Base-by-base conservation (phyloP, 257 asterid species). In the Apocynum venetum region DNA sequence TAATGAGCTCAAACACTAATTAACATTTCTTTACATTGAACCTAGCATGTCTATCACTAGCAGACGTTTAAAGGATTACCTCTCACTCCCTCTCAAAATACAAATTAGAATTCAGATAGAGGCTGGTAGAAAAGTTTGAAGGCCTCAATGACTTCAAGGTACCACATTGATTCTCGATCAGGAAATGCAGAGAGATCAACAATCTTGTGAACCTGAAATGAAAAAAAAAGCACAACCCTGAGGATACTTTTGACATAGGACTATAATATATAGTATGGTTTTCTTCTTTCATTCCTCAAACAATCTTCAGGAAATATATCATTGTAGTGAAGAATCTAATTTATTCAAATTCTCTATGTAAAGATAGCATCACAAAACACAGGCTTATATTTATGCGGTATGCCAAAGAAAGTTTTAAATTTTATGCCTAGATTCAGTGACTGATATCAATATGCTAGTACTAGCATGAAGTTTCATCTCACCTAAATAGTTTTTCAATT, bases 81-180 rank as follows among this genome's bases (percentile, higher is more conserved):
- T 38, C 56, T 19, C 67, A 53, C 51, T 72, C 76, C 19, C 17
- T 76, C 74, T 68, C 47, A 71, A 67, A 49, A 49, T 49, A 40
- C 68, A 69, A 68, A 2, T 84, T 86, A 88, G 49, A 81, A 87
- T 83, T 83, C 88, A 43, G 87, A 82, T 11, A 76, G 47, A 68
- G 93, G 91, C 77, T 84, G 85, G 79, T 95, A 95, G 84, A 91
- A 95, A 53, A 92, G 89, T 73, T 89, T 89, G 86, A 87, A 92
- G 72, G 87, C 96, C 88, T 95, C 98, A 68, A 91, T 73, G 68
- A 92, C 98, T 88, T 92, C 98, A 51, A 95, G 94, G 76, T 95
- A 90, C 98, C 98, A 95, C 98, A 90, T 91, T 38, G 98, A 80
- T 85, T 95, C 98, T 87, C 98, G 88, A 77, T 91, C 92, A 40